Evolutionary conservation across 2,329 filamentous ascomycete genomes (phyloP), one percentile per base, ranked within the genome.

Genomic region (Ophiostoma piceae): DNA sequence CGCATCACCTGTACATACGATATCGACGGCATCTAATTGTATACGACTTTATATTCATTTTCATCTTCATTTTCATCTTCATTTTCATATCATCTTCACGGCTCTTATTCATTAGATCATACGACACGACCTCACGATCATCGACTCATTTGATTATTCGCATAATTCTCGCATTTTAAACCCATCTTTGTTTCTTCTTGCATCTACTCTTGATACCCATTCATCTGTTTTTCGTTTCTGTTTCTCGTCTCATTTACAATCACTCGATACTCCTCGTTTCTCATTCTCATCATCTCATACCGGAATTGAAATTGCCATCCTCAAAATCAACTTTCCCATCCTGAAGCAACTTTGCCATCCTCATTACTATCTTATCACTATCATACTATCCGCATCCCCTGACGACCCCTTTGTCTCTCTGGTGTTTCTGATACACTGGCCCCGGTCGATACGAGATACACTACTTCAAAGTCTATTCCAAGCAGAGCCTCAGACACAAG

Each of bases 401-500:
- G 35, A 3, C 51, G 60, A n/a, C 22, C 41, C 39, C 47, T 54
- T 57, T 35, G 29, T 26, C 26, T 12, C 51, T 22, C n/a, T 11
- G n/a, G 16, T 47, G 43, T 62, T 35, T 26, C 66, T 54, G 62
- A 65, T 39, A 65, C 62, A 65, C 62, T 39, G 35, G 19, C 57
- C 57, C 57, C 57, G 26, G 22, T 32, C 57, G 14, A 62, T 62
- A 62, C 57, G 57, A 62, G 51, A 22, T 57, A 57, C n/a, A 57
- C n/a, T 14, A 57, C 67, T 54, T 60, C 2, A 60, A 41, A 70
- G 57, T 19, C 43, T 68, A 37, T 37, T 35, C 60, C 68, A 29
- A 64, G 62, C 68, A 71, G 41, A 70, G 67, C 67, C 69, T 68
- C 69, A 47, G 47, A 66, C 54, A 66, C 54, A 32, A 29, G 60